Evolutionary conservation across 2,329 filamentous ascomycete genomes (phyloP).

Genomic region (Fusarium citri): DNA sequence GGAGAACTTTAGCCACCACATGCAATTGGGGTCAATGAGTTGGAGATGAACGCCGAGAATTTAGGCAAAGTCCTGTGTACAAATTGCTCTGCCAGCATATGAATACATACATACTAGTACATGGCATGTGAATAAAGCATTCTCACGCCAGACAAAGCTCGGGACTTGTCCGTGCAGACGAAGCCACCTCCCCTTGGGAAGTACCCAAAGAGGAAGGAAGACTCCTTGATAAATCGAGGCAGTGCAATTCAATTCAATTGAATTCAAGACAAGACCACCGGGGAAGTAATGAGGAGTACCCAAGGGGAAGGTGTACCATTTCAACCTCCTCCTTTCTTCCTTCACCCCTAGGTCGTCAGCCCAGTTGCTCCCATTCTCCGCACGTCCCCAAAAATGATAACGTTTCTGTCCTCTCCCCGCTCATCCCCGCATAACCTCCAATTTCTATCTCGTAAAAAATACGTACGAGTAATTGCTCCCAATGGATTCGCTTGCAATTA

Average conservation of each 20-base stretch:
- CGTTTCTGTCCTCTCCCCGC: slow-evolving; percentile 2
- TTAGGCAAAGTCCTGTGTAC: neutral
- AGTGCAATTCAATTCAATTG: neutral
- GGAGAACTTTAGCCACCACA: neutral
- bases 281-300: neutral
- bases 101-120: too few species aligned
- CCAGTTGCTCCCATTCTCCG: slow-evolving; percentile 10
- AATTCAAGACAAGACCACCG: neutral
- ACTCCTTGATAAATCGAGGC: neutral
- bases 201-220: neutral
- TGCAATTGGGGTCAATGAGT: slow-evolving; percentile 9
- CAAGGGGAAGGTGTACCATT: neutral
- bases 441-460: slow-evolving; percentile 44
- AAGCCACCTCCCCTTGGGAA: neutral
- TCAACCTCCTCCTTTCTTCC: neutral
- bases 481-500: slow-evolving; percentile 24
- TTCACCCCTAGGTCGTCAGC: neutral
- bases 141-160: neutral
- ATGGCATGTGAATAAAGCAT: neutral
- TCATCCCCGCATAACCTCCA: slow-evolving; percentile 34
- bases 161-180: slow-evolving; percentile 11
- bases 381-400: slow-evolving; percentile 35
- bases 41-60: slow-evolving; percentile 1
- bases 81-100: neutral
- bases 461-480: slow-evolving; percentile 38